A percentile compares a stretch with the other conserved stretches of the same genome.
Evolutionary conservation across 768 basidiomycete species (phyloP).

Genomic region (Tulasnella sp.): DNA sequence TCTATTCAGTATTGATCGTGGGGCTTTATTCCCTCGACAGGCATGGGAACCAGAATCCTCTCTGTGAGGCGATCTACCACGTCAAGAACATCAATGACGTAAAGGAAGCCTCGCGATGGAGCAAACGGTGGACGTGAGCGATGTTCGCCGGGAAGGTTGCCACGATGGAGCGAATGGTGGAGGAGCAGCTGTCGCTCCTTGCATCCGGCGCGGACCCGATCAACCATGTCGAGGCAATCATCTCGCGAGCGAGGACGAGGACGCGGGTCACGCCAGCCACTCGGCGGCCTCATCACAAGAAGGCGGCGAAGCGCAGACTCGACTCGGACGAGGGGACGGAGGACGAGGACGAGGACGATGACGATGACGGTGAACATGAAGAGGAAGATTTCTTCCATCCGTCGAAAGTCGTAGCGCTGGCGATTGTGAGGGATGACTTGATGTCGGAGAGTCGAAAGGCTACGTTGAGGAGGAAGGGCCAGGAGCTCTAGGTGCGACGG

Average conservation of each 20-base stretch:
- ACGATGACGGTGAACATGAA: not conserved
- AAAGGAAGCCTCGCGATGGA: not conserved
- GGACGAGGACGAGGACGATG: not conserved
- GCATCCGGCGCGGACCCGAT: not conserved
- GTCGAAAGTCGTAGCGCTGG: not conserved
- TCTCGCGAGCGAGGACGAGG: not conserved
- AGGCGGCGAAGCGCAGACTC: not conserved
- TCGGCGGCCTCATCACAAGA: not conserved
- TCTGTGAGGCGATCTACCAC: not conserved
- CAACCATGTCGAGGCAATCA: not conserved
- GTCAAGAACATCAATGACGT: not conserved
- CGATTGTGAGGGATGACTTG: not conserved
- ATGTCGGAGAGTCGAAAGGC: not conserved
- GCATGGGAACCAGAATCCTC: not conserved
- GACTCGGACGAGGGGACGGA: not conserved
- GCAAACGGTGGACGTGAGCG: not conserved
- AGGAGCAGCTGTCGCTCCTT: not conserved
- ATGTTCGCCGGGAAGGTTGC: not conserved
- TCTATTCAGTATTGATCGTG: not conserved
- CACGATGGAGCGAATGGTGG: not conserved
- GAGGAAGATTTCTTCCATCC: not conserved
- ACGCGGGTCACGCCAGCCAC: not conserved
- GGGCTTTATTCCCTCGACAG: not conserved
- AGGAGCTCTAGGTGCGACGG: not conserved
- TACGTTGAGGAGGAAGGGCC: not conserved